Percentiles rank a stretch among this genome's conserved stretches.
These are phyloP conservation scores for Penicillium subrubescens DNA, from an alignment of 495 filamentous ascomycete genomes.

Conservation along the genomic window DNA sequence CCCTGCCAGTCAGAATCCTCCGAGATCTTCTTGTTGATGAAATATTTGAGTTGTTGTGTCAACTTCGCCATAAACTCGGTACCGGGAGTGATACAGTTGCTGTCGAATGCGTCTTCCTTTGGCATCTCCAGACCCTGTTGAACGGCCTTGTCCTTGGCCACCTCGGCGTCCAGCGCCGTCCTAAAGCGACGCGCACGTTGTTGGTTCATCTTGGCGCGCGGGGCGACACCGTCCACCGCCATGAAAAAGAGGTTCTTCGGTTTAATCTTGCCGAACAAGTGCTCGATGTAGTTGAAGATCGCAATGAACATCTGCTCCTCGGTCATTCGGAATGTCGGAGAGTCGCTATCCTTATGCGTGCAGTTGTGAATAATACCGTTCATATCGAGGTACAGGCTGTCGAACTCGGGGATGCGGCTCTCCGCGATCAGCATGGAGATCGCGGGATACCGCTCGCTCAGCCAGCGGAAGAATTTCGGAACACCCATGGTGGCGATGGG, in stretches of 20 bases:
- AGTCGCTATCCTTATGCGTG: slow-evolving; percentile 92
- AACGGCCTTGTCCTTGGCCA: slow-evolving; percentile 86
- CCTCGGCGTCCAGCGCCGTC: slow-evolving; percentile 88
- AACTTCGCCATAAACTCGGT: slow-evolving; percentile 98
- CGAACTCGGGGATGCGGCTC: slow-evolving; percentile 98
- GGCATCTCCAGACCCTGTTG: slow-evolving; percentile 87
- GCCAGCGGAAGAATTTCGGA: slow-evolving; percentile 94
- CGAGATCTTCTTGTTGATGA: slow-evolving; percentile 97
- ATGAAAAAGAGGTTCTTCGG: slow-evolving; percentile 98
- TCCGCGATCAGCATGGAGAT: slow-evolving; percentile 99
- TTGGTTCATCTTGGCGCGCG: slow-evolving; percentile 99
- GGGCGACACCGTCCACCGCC: slow-evolving; percentile 97
- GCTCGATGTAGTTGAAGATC: slow-evolving; percentile 99
- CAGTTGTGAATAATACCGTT: slow-evolving; percentile 99
- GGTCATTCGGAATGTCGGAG: slow-evolving; percentile 86
- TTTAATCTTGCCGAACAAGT: slow-evolving; percentile 98
- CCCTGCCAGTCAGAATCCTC: slow-evolving; percentile 97
- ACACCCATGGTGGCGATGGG: slow-evolving; percentile 68
- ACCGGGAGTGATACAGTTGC: slow-evolving; percentile 97
- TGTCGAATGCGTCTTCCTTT: slow-evolving; percentile 94
- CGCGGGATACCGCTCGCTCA: slow-evolving; percentile 97
- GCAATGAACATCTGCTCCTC: slow-evolving; percentile 99
- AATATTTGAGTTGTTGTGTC: slow-evolving; percentile 93
- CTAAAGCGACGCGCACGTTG: slow-evolving; percentile 94
- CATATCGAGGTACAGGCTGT: slow-evolving; percentile 98